Base-by-base conservation (phyloP, 2,329 filamentous ascomycete genomes). In the Didymella arachidicola region DNA sequence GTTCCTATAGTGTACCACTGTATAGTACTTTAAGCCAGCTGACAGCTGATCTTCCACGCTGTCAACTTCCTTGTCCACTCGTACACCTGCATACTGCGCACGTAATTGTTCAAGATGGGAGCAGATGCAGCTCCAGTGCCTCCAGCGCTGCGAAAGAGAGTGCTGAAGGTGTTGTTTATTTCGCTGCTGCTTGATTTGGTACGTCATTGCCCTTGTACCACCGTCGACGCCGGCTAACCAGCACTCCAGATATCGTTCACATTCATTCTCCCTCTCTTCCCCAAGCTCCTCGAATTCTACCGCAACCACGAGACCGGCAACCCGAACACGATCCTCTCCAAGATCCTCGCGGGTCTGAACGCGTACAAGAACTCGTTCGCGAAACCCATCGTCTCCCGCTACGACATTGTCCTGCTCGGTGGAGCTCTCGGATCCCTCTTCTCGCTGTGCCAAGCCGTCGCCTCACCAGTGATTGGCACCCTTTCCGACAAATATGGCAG, bases 251-350 rank as follows among this genome's bases (percentile, higher is more conserved):
- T 98, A 72, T 97, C 94, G 55, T 99, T 99, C 78, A 99, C 95
- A 29, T 97, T 99, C 76, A 98, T 98, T 74, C 89, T 99, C 8
- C 95, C 95, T 0, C 87, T 99, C 34, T 99, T 98, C 76, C 95
- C 95, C 7, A 93, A 93, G 58, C 89, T 99, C 43, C 89, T 98
- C 78, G 90, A 96, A 71, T 98, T 97, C 85, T 99, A 98, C 81
- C 91, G 92, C 79, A 89, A 92, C 74, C 87, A 88, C 78, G 93
- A 97, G 79, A 84, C 85, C 25, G 72, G 80, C n/a, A 69, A 78
- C 53, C 71, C 64, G 54, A 78, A 80, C 69, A 93, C 91, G 1
- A 79, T 96, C 30, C 87, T 99, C 25, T 89, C 92, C 62, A 86
- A 86, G 61, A 87, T 98, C 56, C 85, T 99, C 62, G 82, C 84